Conservation (phyloP, 2,329 filamentous ascomycete genomes). For the Fusarium abutilonis region DNA sequence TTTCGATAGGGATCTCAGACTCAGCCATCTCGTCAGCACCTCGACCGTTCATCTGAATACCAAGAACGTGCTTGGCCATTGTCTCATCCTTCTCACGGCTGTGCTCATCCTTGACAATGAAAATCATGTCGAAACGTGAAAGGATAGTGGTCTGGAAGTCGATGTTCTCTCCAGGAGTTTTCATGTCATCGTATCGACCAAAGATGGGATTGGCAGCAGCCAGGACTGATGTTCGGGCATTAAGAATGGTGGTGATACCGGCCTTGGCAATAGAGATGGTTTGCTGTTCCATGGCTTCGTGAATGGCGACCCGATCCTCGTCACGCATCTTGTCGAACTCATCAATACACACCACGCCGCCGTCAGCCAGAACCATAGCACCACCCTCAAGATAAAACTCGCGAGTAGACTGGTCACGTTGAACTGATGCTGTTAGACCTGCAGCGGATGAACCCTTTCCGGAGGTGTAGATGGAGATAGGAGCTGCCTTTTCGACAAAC, state of each 20-base stretch:
- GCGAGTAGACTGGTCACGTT: slow-evolving; percentile 87
- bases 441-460: slow-evolving; percentile 98
- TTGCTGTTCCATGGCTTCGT: slow-evolving; percentile 99
- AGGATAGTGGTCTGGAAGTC: slow-evolving; percentile 99
- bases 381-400: slow-evolving; percentile 99
- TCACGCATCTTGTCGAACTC: slow-evolving; percentile 99
- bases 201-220: slow-evolving; percentile 98
- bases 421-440: slow-evolving; percentile 96
- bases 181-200: slow-evolving; percentile 97
- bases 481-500: slow-evolving; percentile 95
- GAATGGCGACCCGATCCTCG: slow-evolving; percentile 96
- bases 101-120: slow-evolving; percentile 97
- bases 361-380: slow-evolving; percentile 97
- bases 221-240: slow-evolving; percentile 92
- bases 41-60: slow-evolving; percentile 92
- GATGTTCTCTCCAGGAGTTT: slow-evolving; percentile 97
- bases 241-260: slow-evolving; percentile 97
- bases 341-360: slow-evolving; percentile 97
- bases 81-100: slow-evolving; percentile 87
- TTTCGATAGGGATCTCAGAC: slow-evolving; percentile 91
- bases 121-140: slow-evolving; percentile 99
- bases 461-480: slow-evolving; percentile 98
- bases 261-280: slow-evolving; percentile 99
- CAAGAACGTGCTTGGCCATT: slow-evolving; percentile 97
- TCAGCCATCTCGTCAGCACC: slow-evolving; percentile 84